Evolutionary conservation across 805 yeast species (phyloP).

Genomic region (Myxozyma monticola): DNA sequence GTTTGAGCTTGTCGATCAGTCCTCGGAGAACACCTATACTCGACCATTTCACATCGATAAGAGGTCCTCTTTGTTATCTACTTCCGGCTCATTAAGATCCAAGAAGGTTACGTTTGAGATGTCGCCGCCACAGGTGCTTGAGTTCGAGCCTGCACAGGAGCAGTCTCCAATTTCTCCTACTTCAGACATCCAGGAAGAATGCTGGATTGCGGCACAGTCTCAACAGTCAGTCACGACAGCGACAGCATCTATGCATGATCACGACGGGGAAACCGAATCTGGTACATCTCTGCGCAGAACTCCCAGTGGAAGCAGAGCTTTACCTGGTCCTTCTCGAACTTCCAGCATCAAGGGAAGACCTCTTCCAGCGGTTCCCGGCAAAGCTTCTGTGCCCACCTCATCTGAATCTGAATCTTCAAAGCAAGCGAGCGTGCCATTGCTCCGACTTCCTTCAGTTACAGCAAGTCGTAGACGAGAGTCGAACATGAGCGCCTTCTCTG

Average conservation of each 20-base stretch:
- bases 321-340: slow-evolving; percentile 14
- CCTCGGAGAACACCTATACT: too few relatives aligned
- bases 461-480: too few relatives aligned
- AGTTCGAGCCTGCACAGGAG: slow-evolving; percentile 22
- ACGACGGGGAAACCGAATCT: too few relatives aligned
- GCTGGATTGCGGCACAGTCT: slow-evolving; percentile 4
- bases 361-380: too few relatives aligned
- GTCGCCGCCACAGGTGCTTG: slow-evolving; percentile 29
- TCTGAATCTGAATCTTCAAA: not conserved
- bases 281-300: slow-evolving; percentile 8
- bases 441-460: too few relatives aligned
- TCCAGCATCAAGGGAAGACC: too few relatives aligned
- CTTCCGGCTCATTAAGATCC: slow-evolving; percentile 18
- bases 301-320: slow-evolving; percentile 15
- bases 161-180: slow-evolving; percentile 5
- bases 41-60: slow-evolving; percentile 11
- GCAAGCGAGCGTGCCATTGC: too few relatives aligned
- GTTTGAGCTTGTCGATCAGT: too few relatives aligned
- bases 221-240: slow-evolving; percentile 1
- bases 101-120: slow-evolving; percentile 30
- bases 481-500: not conserved
- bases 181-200: not conserved
- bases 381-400: too few relatives aligned
- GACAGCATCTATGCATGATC: too few relatives aligned
- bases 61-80: slow-evolving; percentile 21